Conservation (phyloP, 257 asterid species). For the Dorcoceras hygrometricum region DNA sequence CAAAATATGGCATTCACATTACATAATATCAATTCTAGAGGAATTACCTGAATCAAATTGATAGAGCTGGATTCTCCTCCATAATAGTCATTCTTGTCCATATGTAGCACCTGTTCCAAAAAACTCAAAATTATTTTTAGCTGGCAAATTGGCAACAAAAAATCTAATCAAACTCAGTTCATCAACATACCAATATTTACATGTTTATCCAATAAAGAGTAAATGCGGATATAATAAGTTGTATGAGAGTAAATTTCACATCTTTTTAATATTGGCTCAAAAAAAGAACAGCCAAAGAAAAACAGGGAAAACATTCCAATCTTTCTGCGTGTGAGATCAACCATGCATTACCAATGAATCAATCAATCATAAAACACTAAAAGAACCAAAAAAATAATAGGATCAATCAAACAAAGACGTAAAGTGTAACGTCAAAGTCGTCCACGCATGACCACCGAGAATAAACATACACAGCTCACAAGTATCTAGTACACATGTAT, state of each 20-base stretch:
- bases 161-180: background rate
- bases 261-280: background rate
- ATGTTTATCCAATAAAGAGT: too few relatives aligned
- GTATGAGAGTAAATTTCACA: too few relatives aligned
- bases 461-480: background rate
- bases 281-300: too few relatives aligned
- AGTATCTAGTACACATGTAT: too few relatives aligned
- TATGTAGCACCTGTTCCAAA: constrained; percentile 72
- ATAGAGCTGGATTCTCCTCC: constrained; percentile 95
- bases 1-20: background rate
- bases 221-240: background rate
- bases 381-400: background rate
- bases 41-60: constrained; percentile 76
- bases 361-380: too few relatives aligned
- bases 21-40: background rate
- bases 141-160: background rate
- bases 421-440: background rate
- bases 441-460: background rate
- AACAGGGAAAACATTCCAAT: too few relatives aligned
- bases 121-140: background rate
- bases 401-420: background rate
- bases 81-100: constrained; percentile 94
- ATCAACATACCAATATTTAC: background rate
- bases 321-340: background rate
- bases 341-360: background rate